Evolutionary conservation across 768 basidiomycete species (phyloP), one percentile per base, ranked within the genome.

Genomic region (Rhodotorula babjevae): DNA sequence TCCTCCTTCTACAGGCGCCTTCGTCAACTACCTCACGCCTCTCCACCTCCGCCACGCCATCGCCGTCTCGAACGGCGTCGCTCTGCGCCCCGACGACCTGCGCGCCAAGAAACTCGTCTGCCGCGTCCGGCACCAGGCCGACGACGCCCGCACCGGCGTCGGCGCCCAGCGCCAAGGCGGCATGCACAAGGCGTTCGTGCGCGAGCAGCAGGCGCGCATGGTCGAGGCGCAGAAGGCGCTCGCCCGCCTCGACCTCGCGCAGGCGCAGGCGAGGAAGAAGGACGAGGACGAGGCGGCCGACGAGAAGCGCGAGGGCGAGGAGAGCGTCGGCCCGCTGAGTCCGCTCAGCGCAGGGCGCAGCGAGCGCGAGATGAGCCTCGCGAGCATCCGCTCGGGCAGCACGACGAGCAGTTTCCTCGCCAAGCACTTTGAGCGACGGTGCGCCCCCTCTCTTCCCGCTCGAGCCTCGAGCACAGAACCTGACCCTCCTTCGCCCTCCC

Each of bases 101-200:
- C 84, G 88, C 42, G 92, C 90, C 82, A 88, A 88, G 40, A 83
- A 86, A 36, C 82, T 97, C 62, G 88, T 97, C 40, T 97, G 94
- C 80, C 87, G 93, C 33, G 86, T 90, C 15, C 85, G 93, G 61
- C 85, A 85, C 67, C 87, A 84, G 73, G 90, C 91, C 59, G 95
- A 97, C 77, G 93, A 95, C 79, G 77, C 92, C 55, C 88, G 86
- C 71, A 89, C 92, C 1, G 95, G 95, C 0, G 93, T 98, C 1
- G 93, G 94, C 9, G 92, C 86, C 11, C 95, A 97, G 82, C 83
- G 95, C 33, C 92, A 53, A 15, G 75, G 74, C 10, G 91, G 91
- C 3, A 84, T 97, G 80, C 95, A 98, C 79, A 84, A 83, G 44
- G 84, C 84, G n/a, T 93, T 91, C 87, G 82, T 92, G n/a, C 87